Evolutionary conservation across 257 asterid genomes (phyloP).

Genomic region (Jacaranda copaia): DNA sequence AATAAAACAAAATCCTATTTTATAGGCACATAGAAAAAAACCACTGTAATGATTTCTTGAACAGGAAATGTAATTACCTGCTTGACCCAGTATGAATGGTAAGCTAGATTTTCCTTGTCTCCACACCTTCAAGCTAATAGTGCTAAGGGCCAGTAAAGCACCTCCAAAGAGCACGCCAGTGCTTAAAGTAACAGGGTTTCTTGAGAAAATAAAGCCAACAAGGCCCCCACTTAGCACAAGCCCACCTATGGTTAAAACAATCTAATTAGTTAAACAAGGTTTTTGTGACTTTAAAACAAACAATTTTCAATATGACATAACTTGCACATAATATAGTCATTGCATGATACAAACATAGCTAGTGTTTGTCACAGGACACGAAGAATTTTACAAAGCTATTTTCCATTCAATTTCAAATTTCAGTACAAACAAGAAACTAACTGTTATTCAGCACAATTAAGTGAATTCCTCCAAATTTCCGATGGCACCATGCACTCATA

Average conservation of each 20-base stretch:
- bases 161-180: slow-evolving; percentile 82
- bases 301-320: background rate
- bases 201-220: slow-evolving; percentile 74
- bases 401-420: background rate
- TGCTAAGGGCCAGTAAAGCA: slow-evolving; percentile 83
- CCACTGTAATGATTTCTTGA: background rate
- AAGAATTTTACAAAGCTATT: background rate
- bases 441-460: background rate
- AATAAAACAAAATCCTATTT: background rate
- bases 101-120: slow-evolving; percentile 91
- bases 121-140: slow-evolving; percentile 85
- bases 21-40: background rate
- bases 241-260: slow-evolving; percentile 64
- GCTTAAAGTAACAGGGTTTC: slow-evolving; percentile 61
- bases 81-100: slow-evolving; percentile 92
- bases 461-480: background rate
- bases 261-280: slow-evolving; percentile 28
- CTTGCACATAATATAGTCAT: background rate
- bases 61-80: slow-evolving; percentile 58
- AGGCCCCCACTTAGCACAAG: slow-evolving; percentile 80
- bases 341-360: background rate
- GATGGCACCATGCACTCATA: background rate
- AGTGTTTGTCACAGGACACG: slow-evolving; percentile 11
- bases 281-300: background rate
- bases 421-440: background rate